Evolutionary conservation across 1,139 yeast genomes (phyloP).

Genomic region (Hyphopichia fennica): DNA sequence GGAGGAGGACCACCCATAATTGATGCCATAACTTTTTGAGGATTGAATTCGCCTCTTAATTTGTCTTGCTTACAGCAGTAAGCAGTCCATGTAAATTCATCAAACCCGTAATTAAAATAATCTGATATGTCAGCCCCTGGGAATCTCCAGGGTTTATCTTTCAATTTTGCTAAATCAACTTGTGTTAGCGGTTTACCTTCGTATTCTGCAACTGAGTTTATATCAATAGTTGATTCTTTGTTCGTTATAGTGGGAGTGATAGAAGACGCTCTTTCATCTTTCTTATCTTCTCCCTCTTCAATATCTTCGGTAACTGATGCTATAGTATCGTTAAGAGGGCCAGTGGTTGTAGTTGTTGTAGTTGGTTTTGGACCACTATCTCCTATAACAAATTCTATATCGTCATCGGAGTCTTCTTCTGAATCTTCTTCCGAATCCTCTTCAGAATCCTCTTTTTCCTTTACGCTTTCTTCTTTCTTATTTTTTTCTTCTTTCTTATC

Average conservation of each 20-base stretch:
- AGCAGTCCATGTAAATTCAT: conserved; percentile 94
- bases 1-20: conserved; percentile 30
- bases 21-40: conserved; percentile 48
- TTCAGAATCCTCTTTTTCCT: conserved; percentile 19
- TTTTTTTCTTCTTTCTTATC: not conserved
- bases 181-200: conserved; percentile 86
- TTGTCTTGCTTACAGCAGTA: conserved; percentile 89
- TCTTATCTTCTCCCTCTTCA: conserved; percentile 16
- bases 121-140: conserved; percentile 96
- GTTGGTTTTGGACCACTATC: conserved; percentile 34
- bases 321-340: conserved; percentile 21
- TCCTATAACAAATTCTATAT: conserved; percentile 41
- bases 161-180: conserved; percentile 76
- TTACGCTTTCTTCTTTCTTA: conserved; percentile 16
- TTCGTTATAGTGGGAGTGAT: conserved; percentile 36
- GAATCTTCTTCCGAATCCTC: conserved; percentile 32
- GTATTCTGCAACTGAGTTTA: conserved; percentile 74
- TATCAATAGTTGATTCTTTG: conserved; percentile 54
- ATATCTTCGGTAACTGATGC: conserved; percentile 30
- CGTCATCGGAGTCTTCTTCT: conserved; percentile 42
- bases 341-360: conserved; percentile 20
- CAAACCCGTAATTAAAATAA: conserved; percentile 94
- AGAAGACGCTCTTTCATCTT: conserved; percentile 15
- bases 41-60: conserved; percentile 75
- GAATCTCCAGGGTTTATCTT: conserved; percentile 96